Conservation (phyloP, 306 rosid species). For the Canavalia ensiformis region DNA sequence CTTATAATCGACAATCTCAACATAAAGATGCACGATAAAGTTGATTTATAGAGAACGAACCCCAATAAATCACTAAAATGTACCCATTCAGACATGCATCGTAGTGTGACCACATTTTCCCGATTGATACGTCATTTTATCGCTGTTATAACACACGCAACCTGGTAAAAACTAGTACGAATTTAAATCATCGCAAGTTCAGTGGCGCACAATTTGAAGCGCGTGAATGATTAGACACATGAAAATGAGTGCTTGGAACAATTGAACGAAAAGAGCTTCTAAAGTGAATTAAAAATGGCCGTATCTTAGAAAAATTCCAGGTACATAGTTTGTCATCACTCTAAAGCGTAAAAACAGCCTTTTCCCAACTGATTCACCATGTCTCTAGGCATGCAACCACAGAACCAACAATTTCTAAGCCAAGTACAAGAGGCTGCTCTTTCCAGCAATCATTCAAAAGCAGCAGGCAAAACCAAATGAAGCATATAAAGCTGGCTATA, state of each 20-base stretch:
- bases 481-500: constrained; percentile 60
- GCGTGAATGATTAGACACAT: neutral
- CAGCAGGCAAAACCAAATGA: constrained; percentile 57
- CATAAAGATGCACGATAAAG: neutral
- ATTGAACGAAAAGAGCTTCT: constrained; percentile 45
- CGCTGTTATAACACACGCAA: neutral
- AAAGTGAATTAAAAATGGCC: constrained; percentile 47
- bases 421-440: constrained; percentile 66
- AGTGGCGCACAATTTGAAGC: neutral
- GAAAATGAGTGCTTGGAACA: constrained; percentile 5
- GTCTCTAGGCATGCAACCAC: constrained; percentile 64
- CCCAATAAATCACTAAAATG: neutral
- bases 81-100: neutral
- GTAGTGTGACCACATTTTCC: neutral
- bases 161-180: neutral
- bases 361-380: constrained; percentile 56
- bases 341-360: constrained; percentile 59
- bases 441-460: constrained; percentile 64
- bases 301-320: constrained; percentile 60
- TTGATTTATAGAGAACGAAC: neutral
- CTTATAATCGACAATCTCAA: neutral
- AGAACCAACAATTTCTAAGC: constrained; percentile 66
- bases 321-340: constrained; percentile 59
- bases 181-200: constrained; percentile 7
- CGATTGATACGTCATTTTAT: neutral